Percentiles rank a stretch among this genome's conserved stretches.
Conservation (phyloP, 345 rosid species). For the Moricandia moricandioides region DNA sequence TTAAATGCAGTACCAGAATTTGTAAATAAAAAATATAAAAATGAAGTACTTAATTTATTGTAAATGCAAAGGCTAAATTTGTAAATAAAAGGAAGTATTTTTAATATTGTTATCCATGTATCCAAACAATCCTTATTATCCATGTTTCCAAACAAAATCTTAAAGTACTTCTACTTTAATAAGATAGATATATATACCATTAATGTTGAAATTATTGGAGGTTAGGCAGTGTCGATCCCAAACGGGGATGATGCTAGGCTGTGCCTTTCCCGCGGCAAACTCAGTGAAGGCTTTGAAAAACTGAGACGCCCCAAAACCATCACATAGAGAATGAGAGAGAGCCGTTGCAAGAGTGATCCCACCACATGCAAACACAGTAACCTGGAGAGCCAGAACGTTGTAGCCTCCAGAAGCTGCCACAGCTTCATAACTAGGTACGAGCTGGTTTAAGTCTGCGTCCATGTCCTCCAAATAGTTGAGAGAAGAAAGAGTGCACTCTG, state of each 20-base stretch:
- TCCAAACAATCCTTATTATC: too few relatives aligned
- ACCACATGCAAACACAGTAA: constrained; percentile 56
- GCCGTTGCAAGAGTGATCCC: constrained; percentile 59
- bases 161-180: too few relatives aligned
- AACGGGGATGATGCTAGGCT: constrained; percentile 47
- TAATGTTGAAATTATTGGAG: constrained; percentile 1
- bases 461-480: constrained; percentile 47
- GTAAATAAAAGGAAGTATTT: too few relatives aligned
- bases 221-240: constrained; percentile 54
- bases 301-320: constrained; percentile 60
- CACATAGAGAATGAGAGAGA: constrained; percentile 54
- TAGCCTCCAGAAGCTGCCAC: constrained; percentile 14
- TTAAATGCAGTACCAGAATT: too few relatives aligned
- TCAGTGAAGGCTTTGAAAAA: constrained; percentile 50
- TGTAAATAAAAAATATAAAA: too few relatives aligned
- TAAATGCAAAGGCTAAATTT: too few relatives aligned
- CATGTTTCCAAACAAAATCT: too few relatives aligned
- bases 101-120: too few relatives aligned
- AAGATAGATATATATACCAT: constrained; percentile 19
- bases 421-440: constrained; percentile 31
- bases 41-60: too few relatives aligned
- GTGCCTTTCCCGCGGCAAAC: constrained; percentile 38
- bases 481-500: constrained; percentile 41
- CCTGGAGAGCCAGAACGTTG: constrained; percentile 38
- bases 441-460: constrained; percentile 33